Evolutionary conservation across 1,284 basidiomycete species (phyloP), one percentile per base, ranked within the genome.

Genomic region (Porodaedalea pini): DNA sequence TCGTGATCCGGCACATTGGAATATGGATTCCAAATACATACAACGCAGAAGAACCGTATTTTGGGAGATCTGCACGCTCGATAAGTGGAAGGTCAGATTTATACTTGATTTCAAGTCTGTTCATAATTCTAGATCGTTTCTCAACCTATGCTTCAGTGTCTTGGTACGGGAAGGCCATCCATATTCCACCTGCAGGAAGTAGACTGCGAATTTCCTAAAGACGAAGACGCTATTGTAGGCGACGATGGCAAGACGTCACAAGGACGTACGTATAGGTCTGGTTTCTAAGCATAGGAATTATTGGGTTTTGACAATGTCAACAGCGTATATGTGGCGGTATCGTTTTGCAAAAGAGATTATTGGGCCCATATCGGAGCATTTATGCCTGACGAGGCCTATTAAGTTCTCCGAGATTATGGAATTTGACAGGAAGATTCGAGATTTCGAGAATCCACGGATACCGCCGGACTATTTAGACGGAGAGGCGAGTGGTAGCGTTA

Each of bases 1-100:
- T 65, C 65, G 67, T 5, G 67, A 69, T 57, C 63, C 64, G 34
- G 62, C 62, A 8, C 54, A 62, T 54, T 69, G 67, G 67, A 64
- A 65, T 32, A 52, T 57, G 58, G 63, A 44, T 19, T 51, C 57
- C 21, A 56, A 62, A 45, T 61, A 65, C 39, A 61, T 62, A 7
- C 62, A 68, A 29, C 50, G 62, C 11, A 61, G 67, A 25, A 58
- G 67, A 32, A 62, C 51, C 19, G 56, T 68, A 21, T 68, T 67
- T 53, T 69, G 67, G 67, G 66, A 69, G 56, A 57, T 68, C 11
- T 64, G 37, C 29, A 21, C 56, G 10, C 21, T 58, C 2, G 56
- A 58, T 32, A 55, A 56, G 19, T 60, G 52, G 57, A 60, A 58
- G 34, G 60, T 58, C 23, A 21, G 54, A 50, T 23, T 11, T 21